Conservation (phyloP, 73 alveolate genomes). For the Tetrahymena borealis region DNA sequence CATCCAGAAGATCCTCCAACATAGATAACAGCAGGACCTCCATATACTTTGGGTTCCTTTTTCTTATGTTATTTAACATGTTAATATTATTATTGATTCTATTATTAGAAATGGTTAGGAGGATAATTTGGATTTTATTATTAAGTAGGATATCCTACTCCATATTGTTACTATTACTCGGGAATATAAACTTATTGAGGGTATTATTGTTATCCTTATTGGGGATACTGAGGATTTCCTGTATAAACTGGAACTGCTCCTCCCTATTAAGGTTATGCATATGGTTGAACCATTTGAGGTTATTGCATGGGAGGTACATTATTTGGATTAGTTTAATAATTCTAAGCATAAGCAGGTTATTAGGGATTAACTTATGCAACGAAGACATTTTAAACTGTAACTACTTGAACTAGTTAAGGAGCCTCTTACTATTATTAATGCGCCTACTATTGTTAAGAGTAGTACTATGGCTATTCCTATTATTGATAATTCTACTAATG, state of each 20-base stretch:
- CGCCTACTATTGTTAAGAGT: too few relatives aligned
- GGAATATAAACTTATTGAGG: background rate
- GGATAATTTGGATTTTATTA: background rate
- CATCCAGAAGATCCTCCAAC: background rate
- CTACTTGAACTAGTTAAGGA: too few relatives aligned
- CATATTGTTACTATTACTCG: background rate
- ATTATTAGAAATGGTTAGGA: background rate
- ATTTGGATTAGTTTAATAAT: background rate
- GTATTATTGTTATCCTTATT: too few relatives aligned
- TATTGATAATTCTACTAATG: too few relatives aligned
- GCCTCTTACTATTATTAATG: too few relatives aligned
- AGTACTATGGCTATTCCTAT: too few relatives aligned
- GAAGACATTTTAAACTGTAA: too few relatives aligned
- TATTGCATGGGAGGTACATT: background rate
- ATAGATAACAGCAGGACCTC: background rate
- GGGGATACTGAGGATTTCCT: background rate
- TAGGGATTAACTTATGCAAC: too few relatives aligned
- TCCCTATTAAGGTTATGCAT: background rate
- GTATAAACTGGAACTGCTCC: background rate
- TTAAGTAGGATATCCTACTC: background rate
- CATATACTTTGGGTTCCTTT: background rate
- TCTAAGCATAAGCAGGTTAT: background rate
- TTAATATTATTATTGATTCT: background rate
- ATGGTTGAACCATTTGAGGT: background rate
- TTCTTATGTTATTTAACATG: background rate